A percentile compares a stretch with the other conserved stretches of the same genome.
Evolutionary conservation across 2,329 filamentous ascomycete species (phyloP).

Genomic region (Microdochium trichocladiopsis): DNA sequence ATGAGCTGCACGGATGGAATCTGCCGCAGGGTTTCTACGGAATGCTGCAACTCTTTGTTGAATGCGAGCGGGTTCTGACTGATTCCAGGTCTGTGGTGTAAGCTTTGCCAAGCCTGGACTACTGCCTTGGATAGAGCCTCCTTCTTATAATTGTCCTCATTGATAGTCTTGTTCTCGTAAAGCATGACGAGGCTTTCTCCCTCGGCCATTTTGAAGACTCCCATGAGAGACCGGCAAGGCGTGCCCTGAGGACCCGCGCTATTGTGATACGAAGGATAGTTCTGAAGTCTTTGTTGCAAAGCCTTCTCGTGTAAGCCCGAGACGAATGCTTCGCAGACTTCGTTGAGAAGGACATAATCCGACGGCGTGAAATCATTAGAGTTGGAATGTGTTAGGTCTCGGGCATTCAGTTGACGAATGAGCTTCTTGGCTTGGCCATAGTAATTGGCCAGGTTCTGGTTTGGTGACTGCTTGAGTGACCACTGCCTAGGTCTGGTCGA

Average conservation of each 20-base stretch:
- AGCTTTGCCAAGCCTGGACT: conserved; percentile 37
- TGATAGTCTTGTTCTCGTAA: conserved; percentile 30
- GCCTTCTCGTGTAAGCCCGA: conserved; percentile 40
- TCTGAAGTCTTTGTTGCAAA: conserved; percentile 36
- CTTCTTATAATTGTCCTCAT: conserved; percentile 14
- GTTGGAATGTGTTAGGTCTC: conserved; percentile 43
- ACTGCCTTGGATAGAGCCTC: conserved; percentile 2
- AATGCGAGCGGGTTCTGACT: conserved; percentile 40
- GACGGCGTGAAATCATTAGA: conserved; percentile 29
- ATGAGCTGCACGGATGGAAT: conserved; percentile 46
- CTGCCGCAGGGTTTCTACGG: conserved; percentile 40
- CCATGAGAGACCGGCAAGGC: conserved; percentile 41
- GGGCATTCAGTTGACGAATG: conserved; percentile 38
- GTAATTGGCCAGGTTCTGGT: conserved; percentile 36
- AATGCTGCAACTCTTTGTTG: conserved; percentile 43
- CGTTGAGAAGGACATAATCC: conserved; percentile 42
- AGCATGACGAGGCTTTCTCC: conserved; percentile 45
- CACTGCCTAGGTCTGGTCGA: not conserved
- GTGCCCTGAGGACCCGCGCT: conserved; percentile 14
- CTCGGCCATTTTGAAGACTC: conserved; percentile 46
- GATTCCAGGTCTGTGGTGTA: conserved; percentile 31
- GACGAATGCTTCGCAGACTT: conserved; percentile 46
- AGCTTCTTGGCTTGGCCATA: conserved; percentile 40
- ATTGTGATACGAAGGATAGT: conserved; percentile 39
- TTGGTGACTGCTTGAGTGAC: conserved; percentile 32